Percentiles rank a stretch among this genome's conserved stretches.
These are phyloP conservation scores for Neophaeococcomyces mojaviensis DNA, from an alignment of 2,329 filamentous ascomycete species.

Conservation along the genomic window DNA sequence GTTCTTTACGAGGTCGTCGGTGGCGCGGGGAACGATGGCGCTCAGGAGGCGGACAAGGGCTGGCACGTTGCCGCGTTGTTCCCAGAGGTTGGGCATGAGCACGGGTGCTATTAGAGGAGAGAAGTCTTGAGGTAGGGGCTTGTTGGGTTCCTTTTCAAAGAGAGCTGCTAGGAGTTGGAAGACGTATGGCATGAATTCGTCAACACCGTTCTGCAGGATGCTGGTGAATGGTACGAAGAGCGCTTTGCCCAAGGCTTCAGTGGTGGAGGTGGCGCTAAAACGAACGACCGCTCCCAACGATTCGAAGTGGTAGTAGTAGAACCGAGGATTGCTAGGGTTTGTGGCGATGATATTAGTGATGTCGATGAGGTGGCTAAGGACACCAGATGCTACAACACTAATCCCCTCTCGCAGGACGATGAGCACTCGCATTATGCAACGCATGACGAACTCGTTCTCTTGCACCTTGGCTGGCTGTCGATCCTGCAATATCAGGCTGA, in stretches of 20 bases:
- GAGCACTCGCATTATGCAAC: conserved; percentile 93
- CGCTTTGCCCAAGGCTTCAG: conserved; percentile 62
- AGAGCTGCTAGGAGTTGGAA: conserved; percentile 92
- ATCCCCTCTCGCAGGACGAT: conserved; percentile 86
- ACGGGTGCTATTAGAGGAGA: conserved; percentile 70
- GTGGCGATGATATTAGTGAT: conserved; percentile 88
- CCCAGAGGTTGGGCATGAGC: conserved; percentile 77
- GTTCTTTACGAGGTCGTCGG: conserved; percentile 63
- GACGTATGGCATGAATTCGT: conserved; percentile 92
- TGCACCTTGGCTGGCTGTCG: conserved; percentile 83
- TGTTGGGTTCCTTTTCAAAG: conserved; percentile 74
- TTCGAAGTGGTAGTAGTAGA: conserved; percentile 99
- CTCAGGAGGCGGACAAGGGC: conserved; percentile 78
- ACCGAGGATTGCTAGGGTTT: conserved; percentile 94
- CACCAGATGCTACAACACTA: conserved; percentile 62
- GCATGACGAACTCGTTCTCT: conserved; percentile 98
- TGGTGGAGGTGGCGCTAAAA: conserved; percentile 58
- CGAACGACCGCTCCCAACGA: conserved; percentile 81
- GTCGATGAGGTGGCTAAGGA: conserved; percentile 75
- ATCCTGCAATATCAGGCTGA: conserved; percentile 82
- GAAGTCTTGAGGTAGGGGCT: conserved; percentile 73
- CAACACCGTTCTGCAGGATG: conserved; percentile 73
- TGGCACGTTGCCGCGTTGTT: conserved; percentile 85
- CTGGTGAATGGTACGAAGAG: conserved; percentile 77
- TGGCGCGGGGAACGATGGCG: conserved; percentile 72